Conservation (phyloP, 2,329 filamentous ascomycete genomes). For the Beauveria varroae region DNA sequence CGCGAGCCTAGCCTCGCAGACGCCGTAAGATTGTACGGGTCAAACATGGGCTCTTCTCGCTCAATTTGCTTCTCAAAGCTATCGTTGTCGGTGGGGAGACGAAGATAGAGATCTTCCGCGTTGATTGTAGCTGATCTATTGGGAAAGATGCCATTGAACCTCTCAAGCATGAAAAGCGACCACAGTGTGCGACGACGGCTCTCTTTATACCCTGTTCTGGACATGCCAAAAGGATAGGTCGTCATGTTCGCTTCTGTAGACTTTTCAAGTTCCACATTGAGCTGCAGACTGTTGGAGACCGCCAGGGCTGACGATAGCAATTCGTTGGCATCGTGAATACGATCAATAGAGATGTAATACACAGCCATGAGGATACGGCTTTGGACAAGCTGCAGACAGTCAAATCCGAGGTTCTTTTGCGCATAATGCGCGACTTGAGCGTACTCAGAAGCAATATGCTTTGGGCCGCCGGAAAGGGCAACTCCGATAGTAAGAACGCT, state of each 20-base stretch:
- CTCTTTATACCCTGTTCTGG: constrained; percentile 52
- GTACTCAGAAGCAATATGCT: constrained; percentile 31
- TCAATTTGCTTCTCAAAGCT: constrained; percentile 55
- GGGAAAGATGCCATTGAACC: constrained; percentile 53
- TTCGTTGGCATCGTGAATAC: constrained; percentile 55
- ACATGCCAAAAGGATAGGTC: constrained; percentile 50
- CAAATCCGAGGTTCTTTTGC: constrained; percentile 23
- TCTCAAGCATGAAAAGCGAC: constrained; percentile 63
- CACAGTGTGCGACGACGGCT: constrained; percentile 65
- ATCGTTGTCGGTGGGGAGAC: constrained; percentile 54
- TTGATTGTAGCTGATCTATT: constrained; percentile 49
- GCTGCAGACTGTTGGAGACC: constrained; percentile 49
- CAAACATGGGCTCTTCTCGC: constrained; percentile 52
- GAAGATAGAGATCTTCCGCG: constrained; percentile 57
- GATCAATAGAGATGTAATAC: constrained; percentile 56
- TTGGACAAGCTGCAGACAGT: constrained; percentile 56
- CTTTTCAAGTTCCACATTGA: constrained; percentile 54
- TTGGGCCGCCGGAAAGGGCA: constrained; percentile 30
- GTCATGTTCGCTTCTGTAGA: constrained; percentile 31
- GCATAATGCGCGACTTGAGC: constrained; percentile 51
- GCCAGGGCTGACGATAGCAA: constrained; percentile 55
- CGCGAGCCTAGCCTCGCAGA: constrained; percentile 21
- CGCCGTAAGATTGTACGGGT: constrained; percentile 32
- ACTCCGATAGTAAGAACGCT: constrained; percentile 34
- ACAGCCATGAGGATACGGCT: constrained; percentile 58